A percentile compares a stretch with the other conserved stretches of the same genome.
These are phyloP conservation scores for Gossypium turneri DNA, from an alignment of 345 rosid species.

Conservation along the genomic window DNA sequence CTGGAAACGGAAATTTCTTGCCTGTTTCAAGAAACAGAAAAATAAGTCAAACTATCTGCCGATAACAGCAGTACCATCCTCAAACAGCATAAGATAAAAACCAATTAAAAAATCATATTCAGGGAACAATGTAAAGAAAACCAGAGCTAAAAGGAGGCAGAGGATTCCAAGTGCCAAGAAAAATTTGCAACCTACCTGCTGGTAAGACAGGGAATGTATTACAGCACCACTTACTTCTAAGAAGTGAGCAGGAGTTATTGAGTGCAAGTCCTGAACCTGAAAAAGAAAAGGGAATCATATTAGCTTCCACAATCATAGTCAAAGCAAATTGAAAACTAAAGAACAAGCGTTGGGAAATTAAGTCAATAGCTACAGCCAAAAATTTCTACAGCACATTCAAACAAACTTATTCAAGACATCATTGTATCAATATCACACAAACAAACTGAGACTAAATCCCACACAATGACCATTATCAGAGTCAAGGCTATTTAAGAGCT, in stretches of 20 bases:
- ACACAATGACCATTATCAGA: background rate
- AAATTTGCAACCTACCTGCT: conserved; percentile 57
- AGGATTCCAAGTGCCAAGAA: background rate
- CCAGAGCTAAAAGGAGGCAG: background rate
- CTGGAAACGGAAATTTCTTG: conserved; percentile 82
- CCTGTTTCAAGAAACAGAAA: conserved; percentile 48
- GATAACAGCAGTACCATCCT: conserved; percentile 12
- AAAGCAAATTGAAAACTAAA: conserved; percentile 11
- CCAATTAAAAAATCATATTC: background rate
- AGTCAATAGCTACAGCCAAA: background rate
- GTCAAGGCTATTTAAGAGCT: background rate
- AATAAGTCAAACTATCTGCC: conserved; percentile 15
- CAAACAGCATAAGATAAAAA: conserved; percentile 2
- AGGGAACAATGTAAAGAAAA: background rate
- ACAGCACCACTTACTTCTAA: conserved; percentile 94
- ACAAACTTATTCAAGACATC: background rate
- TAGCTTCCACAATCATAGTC: conserved; percentile 9
- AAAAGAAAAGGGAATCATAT: conserved; percentile 19
- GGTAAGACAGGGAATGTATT: conserved; percentile 90
- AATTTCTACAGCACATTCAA: background rate
- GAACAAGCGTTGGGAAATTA: background rate
- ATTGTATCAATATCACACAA: background rate
- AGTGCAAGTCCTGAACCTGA: conserved; percentile 94
- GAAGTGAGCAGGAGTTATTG: conserved; percentile 78
- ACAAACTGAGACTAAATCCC: background rate